phyloP scores from a whole-genome alignment of 2,329 filamentous ascomycete genomes.

The Colletotrichum sp. region DNA sequence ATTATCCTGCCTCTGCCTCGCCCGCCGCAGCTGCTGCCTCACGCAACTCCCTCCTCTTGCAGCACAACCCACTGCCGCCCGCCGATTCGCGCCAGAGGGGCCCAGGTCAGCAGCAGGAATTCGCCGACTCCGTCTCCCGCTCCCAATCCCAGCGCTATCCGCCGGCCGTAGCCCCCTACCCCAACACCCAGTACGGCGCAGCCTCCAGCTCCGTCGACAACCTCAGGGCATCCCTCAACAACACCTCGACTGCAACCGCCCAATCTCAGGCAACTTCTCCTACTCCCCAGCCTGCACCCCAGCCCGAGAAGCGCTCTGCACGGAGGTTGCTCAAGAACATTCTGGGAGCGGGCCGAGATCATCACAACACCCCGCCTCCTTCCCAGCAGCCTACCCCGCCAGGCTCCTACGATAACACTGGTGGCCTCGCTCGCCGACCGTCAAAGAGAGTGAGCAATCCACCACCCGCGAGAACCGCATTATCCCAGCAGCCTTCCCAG shows the following conservation, averaged over 20 bases:
- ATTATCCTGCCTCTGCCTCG: conserved; percentile 35
- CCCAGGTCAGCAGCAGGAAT: conserved; percentile 40
- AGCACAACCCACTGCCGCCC: conserved; percentile 20
- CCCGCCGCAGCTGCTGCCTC: conserved; percentile 30
- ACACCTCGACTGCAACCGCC: neutral
- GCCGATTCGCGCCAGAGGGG: conserved; percentile 41
- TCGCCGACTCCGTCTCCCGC: conserved; percentile 52
- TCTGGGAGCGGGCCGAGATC: conserved; percentile 44
- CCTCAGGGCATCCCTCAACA: conserved; percentile 35
- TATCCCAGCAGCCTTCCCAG: conserved; percentile 38
- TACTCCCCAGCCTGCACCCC: conserved; percentile 25
- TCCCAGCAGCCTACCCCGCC: conserved; percentile 22
- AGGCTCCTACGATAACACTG: conserved; percentile 53
- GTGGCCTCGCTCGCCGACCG: conserved; percentile 55
- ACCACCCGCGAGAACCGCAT: conserved; percentile 46
- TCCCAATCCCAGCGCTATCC: conserved; percentile 58
- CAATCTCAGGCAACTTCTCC: conserved; percentile 5
- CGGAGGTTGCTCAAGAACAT: conserved; percentile 61
- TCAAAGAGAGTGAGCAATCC: conserved; percentile 63
- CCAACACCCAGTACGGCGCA: conserved; percentile 37
- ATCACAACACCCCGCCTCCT: conserved; percentile 27
- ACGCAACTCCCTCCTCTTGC: conserved; percentile 30
- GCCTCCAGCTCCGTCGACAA: conserved; percentile 47
- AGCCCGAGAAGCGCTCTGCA: conserved; percentile 51
- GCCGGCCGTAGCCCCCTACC: conserved; percentile 33